A percentile compares a stretch with the other conserved stretches of the same genome.
phyloP scores from a whole-genome alignment of 768 basidiomycete species.

The Macrolepiota albuminosa region DNA sequence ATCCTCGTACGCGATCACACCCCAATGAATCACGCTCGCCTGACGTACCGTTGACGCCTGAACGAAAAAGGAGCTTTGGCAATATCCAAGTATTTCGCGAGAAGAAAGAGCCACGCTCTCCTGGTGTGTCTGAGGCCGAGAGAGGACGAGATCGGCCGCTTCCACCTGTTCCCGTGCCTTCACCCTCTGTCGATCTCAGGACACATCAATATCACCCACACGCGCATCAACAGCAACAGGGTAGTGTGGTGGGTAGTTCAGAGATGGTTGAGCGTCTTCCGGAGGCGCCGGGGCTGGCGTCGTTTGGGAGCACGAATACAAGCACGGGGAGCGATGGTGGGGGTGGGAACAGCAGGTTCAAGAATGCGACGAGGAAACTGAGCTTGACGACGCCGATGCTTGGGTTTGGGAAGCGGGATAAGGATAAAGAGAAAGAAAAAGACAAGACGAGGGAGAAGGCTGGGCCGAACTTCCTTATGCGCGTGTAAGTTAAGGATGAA shows the following conservation, averaged over 20 bases:
- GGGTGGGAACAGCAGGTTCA: constrained; percentile 21
- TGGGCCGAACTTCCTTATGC: constrained; percentile 8
- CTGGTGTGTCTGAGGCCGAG: constrained; percentile 25
- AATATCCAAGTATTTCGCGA: constrained; percentile 6
- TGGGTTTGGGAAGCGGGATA: constrained; percentile 51
- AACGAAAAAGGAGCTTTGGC: constrained; percentile 12
- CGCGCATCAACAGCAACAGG: not conserved
- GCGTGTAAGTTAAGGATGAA: not conserved
- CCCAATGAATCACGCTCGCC: not conserved
- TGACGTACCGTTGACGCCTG: not conserved
- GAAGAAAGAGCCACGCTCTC: constrained; percentile 25
- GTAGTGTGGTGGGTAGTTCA: constrained; percentile 2
- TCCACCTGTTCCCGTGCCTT: not conserved
- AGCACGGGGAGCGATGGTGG: constrained; percentile 19
- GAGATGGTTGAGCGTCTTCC: not conserved
- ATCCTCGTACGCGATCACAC: constrained; percentile 1
- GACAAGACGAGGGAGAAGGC: constrained; percentile 16
- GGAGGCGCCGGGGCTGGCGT: constrained; percentile 5
- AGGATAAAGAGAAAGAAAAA: constrained; percentile 36
- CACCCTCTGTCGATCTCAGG: not conserved
- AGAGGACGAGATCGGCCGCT: constrained; percentile 5
- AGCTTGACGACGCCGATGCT: constrained; percentile 64
- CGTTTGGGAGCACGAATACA: constrained; percentile 9
- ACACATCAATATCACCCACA: not conserved
- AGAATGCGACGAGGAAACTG: constrained; percentile 56